Base-by-base conservation (phyloP, 2,329 filamentous ascomycete genomes). In the Trichophyton schoenleinii region DNA sequence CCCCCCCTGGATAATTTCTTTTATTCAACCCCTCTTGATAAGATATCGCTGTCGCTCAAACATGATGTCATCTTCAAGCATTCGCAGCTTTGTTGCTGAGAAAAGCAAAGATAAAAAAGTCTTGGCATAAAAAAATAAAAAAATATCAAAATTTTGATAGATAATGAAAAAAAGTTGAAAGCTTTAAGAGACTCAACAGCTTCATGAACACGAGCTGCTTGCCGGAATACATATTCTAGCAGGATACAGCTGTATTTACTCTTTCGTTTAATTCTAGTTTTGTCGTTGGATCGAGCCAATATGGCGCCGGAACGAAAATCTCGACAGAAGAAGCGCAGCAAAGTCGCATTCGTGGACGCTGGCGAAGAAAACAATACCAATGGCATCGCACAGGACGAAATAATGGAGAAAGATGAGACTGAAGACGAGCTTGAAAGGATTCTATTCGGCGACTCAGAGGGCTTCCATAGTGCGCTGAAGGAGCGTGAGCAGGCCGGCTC, bases 381-480 rank as follows among this genome's bases (percentile, higher is more conserved):
- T 55, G 52, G 31, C 52, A 34, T 9, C 34, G 52, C 52, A n/a
- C 18, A 36, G 4, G 31, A 25, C 5, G 28, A 55, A 3, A 7
- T 36, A 36, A 66, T 73, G 11, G 69, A 60, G 11, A 94, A 92
- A 71, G 90, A 95, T 71, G 85, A 84, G 13, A 85, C 88, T 59
- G 91, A 96, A 72, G 84, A 87, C 69, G 89, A 92, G 71, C 83
- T 96, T 34, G 92, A 96, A 77, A 84, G 86, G 66, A 78, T 96
- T 64, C 88, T 99, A 2, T 88, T 99, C 64, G 94, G 94, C 61
- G 88, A 95, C 74, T 85, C 87, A 55, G 82, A 83, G n/a, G 88
- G 86, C 38, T 97, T 97, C 73, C 82, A 86, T 62, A 80, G 87
- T 62, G 86, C 87, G 48, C 77, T 97, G 59, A 87, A 87, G 76